Base-by-base conservation (phyloP, 495 filamentous ascomycete species). In the Daldinia loculata region DNA sequence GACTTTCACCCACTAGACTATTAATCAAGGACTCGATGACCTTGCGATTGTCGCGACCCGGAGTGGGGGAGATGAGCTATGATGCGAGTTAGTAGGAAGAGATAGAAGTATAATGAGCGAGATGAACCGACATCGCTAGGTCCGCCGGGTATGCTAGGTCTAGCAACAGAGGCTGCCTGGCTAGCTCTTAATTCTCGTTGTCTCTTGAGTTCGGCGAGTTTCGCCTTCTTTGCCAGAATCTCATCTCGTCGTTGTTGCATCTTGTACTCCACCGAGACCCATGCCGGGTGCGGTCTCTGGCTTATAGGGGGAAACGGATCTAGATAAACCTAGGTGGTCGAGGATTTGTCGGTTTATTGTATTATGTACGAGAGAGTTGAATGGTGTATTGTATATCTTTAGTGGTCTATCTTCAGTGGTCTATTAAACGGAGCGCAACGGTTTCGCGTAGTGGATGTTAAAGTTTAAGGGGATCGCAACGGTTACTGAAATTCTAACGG, bases 201-300 rank as follows among this genome's bases (percentile, higher is more conserved):
- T 63, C 92, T 88, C 80, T 97, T 97, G 70, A 99, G 87, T 85
- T 98, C 96, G 29, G 91, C 94, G 72, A 99, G 93, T 84, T 92
- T 97, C 32, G 93, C 94, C 82, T 90, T 91, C 82, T 98, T 99
- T 68, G 92, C 93, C 51, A 93, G 82, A 74, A 99, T 96, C 83
- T 98, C 95, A 82, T 95, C 93, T 82, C 91, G 90, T 69, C 94
- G 90, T 84, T 93, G 89, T 82, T 94, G 91, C 86, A 93, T 92
- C 48, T 76, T 84, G 74, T 45, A 72, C 61, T 68, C 61, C 72
- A 65, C 63, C 69, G 66, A 78, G 55, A 70, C 80, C 79, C 83
- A 84, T 84, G 50, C 70, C 79, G 75, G 69, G 56, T 63, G 29
- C 17, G 43, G 52, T 45, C 1, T 51, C 27, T 63, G 6, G 17